phyloP scores from a whole-genome alignment of 2,329 filamentous ascomycete genomes.

The Salinomyces thailandicus region DNA sequence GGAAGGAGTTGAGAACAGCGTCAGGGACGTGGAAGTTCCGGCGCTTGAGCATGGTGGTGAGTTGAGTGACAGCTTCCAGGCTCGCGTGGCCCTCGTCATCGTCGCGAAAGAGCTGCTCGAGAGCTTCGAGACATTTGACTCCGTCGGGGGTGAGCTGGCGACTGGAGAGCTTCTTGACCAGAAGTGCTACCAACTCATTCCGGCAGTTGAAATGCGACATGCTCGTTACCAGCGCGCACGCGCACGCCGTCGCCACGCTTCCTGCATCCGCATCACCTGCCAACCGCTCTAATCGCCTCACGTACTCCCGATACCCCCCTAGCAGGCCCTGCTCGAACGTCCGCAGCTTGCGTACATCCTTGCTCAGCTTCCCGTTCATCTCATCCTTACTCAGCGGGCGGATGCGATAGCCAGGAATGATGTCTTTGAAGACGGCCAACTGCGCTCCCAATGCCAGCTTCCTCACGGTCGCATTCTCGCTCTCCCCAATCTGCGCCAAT shows the following conservation, averaged over 20 bases:
- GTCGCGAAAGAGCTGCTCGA: slow-evolving; percentile 72
- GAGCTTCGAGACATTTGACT: slow-evolving; percentile 61
- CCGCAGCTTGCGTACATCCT: slow-evolving; percentile 74
- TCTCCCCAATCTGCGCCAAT: slow-evolving; percentile 62
- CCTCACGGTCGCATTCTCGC: slow-evolving; percentile 61
- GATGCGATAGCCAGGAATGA: slow-evolving; percentile 94
- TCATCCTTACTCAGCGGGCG: slow-evolving; percentile 67
- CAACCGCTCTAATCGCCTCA: slow-evolving; percentile 61
- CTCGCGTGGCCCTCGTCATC: slow-evolving; percentile 87
- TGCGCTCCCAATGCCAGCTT: slow-evolving; percentile 82
- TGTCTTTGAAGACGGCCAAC: slow-evolving; percentile 83
- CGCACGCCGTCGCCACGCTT: slow-evolving; percentile 68
- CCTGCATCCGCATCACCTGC: slow-evolving; percentile 40
- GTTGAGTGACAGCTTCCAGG: slow-evolving; percentile 70
- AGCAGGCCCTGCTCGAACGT: slow-evolving; percentile 82
- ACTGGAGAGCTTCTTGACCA: slow-evolving; percentile 72
- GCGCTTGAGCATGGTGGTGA: slow-evolving; percentile 92
- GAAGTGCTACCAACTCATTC: slow-evolving; percentile 71
- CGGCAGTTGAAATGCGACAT: slow-evolving; percentile 98
- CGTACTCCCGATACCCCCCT: slow-evolving; percentile 71
- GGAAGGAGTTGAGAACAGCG: slow-evolving; percentile 77
- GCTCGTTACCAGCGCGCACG: slow-evolving; percentile 65
- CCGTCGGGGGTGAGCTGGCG: slow-evolving; percentile 65
- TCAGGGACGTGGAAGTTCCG: slow-evolving; percentile 76
- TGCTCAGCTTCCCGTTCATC: slow-evolving; percentile 70